Base-by-base conservation (phyloP, 306 rosid species). In the Medicago arabica region DNA sequence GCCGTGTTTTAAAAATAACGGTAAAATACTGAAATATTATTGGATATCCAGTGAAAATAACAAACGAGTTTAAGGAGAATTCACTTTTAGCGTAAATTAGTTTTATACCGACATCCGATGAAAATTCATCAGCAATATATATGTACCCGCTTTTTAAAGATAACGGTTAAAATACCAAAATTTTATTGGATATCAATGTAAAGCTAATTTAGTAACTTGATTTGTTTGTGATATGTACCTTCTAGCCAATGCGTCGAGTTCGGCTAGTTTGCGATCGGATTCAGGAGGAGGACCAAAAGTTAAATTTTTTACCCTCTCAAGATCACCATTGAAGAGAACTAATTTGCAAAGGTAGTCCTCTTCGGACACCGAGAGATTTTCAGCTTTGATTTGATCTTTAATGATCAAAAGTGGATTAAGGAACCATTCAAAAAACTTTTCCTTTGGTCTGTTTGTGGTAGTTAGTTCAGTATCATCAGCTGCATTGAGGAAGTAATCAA, bases 321-420 rank as follows among this genome's bases (percentile, higher is more conserved):
- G 65, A 69, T 95, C 97, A 59, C 96, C 92, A 82, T 69, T 72
- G 85, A 89, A 82, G 66, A 95, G 86, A 73, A 90, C 96, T 75
- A 95, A 87, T 81, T 74, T 90, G 79, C 86, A 31, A 0, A 95
- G 76, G 80, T 92, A 92, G 47, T 80, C 87, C 75, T 95, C 99
- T 87, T 95, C 99, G 6, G 81, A 74, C 31, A 75, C 85, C 0
- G 86, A 81, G 51, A 95, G 97, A 60, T 90, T 80, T 80, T 85
- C 93, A 7, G 92, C 91, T 84, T 77, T 87, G 39, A 95, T 90
- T 89, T 95, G 99, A 11, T 95, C 99, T 81, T 88, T 92, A 51
- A 95, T 87, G 61, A 95, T 82, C 87, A 92, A 76, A 60, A 95
- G 89, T 6, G 99, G 99, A 70, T 86, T 78, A 75, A 95, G 78